A percentile compares a stretch with the other conserved stretches of the same genome.
Conservation (phyloP, 768 basidiomycete species). For the Rhodosporidiobolus sp. region DNA sequence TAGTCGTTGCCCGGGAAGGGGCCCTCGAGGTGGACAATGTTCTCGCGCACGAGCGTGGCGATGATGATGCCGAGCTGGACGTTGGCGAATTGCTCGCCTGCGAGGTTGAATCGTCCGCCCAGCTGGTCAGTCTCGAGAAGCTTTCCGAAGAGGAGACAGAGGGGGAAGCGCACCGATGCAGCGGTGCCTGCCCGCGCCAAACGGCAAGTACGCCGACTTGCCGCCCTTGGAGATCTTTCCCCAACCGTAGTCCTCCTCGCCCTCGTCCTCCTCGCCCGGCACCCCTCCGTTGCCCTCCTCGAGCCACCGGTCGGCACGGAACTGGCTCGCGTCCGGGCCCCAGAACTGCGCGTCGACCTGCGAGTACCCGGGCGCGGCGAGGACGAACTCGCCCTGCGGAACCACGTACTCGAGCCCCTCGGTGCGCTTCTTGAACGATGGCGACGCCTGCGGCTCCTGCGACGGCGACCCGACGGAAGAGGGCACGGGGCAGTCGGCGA, state of each 20-base stretch:
- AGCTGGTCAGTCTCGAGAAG: background rate
- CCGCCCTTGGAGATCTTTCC: conserved; percentile 66
- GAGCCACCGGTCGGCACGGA: conserved; percentile 81
- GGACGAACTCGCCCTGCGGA: conserved; percentile 82
- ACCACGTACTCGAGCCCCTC: conserved; percentile 71
- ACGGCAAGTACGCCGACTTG: conserved; percentile 39
- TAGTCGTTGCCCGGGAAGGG: conserved; percentile 81
- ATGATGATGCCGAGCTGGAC: conserved; percentile 84
- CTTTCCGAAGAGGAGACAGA: background rate
- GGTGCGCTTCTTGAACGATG: conserved; percentile 28
- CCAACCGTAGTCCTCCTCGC: conserved; percentile 90
- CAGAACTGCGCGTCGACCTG: conserved; percentile 83
- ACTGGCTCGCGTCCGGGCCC: conserved; percentile 61
- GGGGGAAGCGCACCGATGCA: background rate
- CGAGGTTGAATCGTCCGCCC: conserved; percentile 64
- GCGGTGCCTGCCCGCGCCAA: background rate
- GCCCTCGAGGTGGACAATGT: conserved; percentile 68
- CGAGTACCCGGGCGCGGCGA: conserved; percentile 81
- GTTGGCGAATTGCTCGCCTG: conserved; percentile 91
- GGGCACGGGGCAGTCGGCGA: conserved; percentile 78
- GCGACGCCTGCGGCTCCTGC: conserved; percentile 47
- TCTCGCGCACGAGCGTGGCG: conserved; percentile 67
- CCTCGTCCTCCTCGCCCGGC: conserved; percentile 66
- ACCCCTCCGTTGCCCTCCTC: conserved; percentile 75
- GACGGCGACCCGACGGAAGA: conserved; percentile 72